Base-by-base conservation (phyloP, 257 asterid species). In the Jacaranda copaia region DNA sequence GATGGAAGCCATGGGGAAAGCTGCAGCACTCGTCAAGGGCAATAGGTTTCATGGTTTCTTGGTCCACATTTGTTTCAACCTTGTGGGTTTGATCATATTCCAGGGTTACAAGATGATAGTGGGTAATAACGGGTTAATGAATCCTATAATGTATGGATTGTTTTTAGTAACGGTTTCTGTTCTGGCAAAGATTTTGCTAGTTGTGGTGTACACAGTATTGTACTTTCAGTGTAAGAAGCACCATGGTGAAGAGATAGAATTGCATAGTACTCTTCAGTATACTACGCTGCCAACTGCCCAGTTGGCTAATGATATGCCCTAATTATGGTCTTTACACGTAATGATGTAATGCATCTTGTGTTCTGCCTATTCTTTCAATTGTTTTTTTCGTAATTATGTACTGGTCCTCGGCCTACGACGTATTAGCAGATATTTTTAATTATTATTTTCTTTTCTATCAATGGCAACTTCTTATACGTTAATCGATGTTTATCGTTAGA, bases 221-320 rank as follows among this genome's bases (percentile, higher is more conserved):
- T 91, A 89, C 52, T 79, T 82, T 59, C 74, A 85, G 10, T 86
- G 90, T 55, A 87, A 87, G 84, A 84, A 83, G 88, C 77, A 48
- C 7, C 80, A 75, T 36, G 90, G 89, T 32, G 96, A 87, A 67
- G 87, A 74, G 82, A 69, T 81, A 39, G 87, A 83, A 51, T 58
- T 86, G 40, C 74, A 82, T 48, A 76, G 73, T 8, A 38, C 38
- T 70, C 16, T 70, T 8, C 45, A 77, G 45, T 84, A 85, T 64
- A 61, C 58, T 45, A 76, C 77, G 73, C 42, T 83, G 77, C 75
- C 83, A 0, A 65, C 51, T 25, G 25, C 20, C 7, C 25, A 39
- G 46, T 70, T 42, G 63, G 46, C 66, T 19, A 12, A 67, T 55
- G 78, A 55, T 42, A 61, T 77, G 62, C 62, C 81, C 38, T 66